Evolutionary conservation across 176 grass and related monocot species (phyloP), one percentile per base, ranked within the genome.

Genomic region (Ananas comosus): DNA sequence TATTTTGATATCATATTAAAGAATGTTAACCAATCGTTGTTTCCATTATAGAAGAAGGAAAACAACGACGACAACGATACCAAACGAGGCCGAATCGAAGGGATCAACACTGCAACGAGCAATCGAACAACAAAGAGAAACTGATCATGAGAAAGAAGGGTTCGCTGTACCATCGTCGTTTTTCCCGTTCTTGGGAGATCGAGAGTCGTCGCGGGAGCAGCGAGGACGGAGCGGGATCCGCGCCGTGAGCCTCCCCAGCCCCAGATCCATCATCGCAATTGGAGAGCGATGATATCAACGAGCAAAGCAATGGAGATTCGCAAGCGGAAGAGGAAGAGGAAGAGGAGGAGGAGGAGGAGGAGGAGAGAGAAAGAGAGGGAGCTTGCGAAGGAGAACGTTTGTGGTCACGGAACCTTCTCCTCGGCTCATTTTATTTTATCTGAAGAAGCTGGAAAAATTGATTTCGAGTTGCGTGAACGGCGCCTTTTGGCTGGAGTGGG

Each of bases 111-210:
- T 13, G 3, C 53, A 57, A 18, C 16, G 22, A 61, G 22, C 56
- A 18, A 61, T 19, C 17, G 13, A 61, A 61, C 14, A 8, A 6
- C n/a, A 59, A 59, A 5, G 14, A n/a, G 13, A 59, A 59, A 61
- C 21, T 10, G 56, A 61, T 13, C 7, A 24, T 1, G 11, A 25
- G 29, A 72, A 33, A 6, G 12, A 53, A 18, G 25, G 49, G 27
- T 9, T 13, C 22, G 49, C 49, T 13, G 6, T 81, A 91, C 92
- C 89, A 87, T 88, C 80, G 64, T 85, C 73, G 54, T 77, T 81
- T 64, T 81, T 81, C 53, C 83, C 82, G 54, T 82, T 85, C 21
- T 88, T 80, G 11, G 82, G 84, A 10, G 65, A 64, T 28, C 67
- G 77, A 13, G 53, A 64, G 10, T 80, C 74, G 51, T 72, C 76